A percentile compares a stretch with the other conserved stretches of the same genome.
These are phyloP conservation scores for Starmerella roubikii DNA, from an alignment of 805 yeast genomes.

Conservation along the genomic window DNA sequence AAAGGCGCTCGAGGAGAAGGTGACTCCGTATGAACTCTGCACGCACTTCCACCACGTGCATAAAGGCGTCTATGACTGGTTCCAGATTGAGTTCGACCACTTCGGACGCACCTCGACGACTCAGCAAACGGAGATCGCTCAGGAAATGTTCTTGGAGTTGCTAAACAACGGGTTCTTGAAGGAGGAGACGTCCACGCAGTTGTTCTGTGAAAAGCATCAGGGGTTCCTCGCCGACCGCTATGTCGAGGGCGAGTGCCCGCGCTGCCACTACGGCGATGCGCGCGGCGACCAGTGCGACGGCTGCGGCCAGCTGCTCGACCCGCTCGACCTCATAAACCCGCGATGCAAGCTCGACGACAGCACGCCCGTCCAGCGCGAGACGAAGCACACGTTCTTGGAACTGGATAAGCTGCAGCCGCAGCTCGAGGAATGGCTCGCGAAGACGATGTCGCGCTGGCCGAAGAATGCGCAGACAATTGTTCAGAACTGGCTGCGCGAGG, in stretches of 20 bases:
- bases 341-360: conserved; percentile 86
- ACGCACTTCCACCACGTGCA: conserved; percentile 81
- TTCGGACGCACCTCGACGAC: conserved; percentile 95
- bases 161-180: conserved; percentile 67
- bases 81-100: conserved; percentile 83
- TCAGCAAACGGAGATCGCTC: conserved; percentile 87
- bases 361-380: conserved; percentile 63
- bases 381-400: conserved; percentile 74
- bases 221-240: conserved; percentile 91
- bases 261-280: conserved; percentile 90
- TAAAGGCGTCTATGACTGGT: conserved; percentile 89
- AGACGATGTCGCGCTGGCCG: conserved; percentile 75
- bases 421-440: conserved; percentile 62
- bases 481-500: conserved; percentile 85
- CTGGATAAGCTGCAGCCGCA: conserved; percentile 74
- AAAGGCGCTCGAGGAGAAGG: conserved; percentile 86
- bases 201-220: conserved; percentile 80
- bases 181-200: conserved; percentile 76
- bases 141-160: conserved; percentile 72
- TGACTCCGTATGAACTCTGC: conserved; percentile 79
- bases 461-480: conserved; percentile 82
- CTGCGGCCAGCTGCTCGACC: conserved; percentile 81
- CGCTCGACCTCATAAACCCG: conserved; percentile 86
- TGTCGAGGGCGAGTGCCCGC: conserved; percentile 96
- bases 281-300: conserved; percentile 99